Evolutionary conservation across 108 stramenopile genomes (phyloP), one percentile per base, ranked within the genome.

Genomic region (Skeletonema marinoi): DNA sequence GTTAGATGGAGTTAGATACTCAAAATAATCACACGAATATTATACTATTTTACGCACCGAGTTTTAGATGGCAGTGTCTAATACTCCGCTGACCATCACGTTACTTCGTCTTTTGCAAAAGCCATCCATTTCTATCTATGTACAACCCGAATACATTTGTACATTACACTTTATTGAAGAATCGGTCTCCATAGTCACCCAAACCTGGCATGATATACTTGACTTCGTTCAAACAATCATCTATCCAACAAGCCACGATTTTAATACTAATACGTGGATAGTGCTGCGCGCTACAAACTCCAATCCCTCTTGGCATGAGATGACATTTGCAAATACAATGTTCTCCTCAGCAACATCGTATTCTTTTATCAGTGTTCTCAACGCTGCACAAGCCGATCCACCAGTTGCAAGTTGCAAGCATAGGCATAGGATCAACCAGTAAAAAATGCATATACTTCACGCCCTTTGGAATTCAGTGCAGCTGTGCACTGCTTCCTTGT

Each of bases 341-440:
- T 74, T 77, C 12, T 73, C 64, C 2, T 88, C 86, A 46, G 85
- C 73, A 0, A 97, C 96, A 5, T 84, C 75, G 54, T 87, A 63
- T 0, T 87, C 82, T 3, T 25, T 25, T 25, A 89, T 60, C 68
- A 99, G 71, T 8, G 83, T 78, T 10, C 87, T 74, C 32, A 99
- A 77, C 19, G 99, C 99, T 60, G 73, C 77, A n/a, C 80, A 63
- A 10, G 96, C 97, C 35, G 88, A 92, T 16, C 98, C 98, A 17
- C 98, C 99, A 6, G 99, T 99, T 9, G 98, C 99, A 62, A 99
- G 85, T 98, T n/a, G n/a, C n/a, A n/a, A n/a, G n/a, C n/a, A n/a
- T n/a, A n/a, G 99, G 85, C 99, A 99, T 99, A 10, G 99, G 99
- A 81, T 99, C 99, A 61, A 95, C 95, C 7, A 99, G 82, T 10